Evolutionary conservation across 1,284 basidiomycete species (phyloP), one percentile per base, ranked within the genome.

Genomic region (Tremellales sp.): DNA sequence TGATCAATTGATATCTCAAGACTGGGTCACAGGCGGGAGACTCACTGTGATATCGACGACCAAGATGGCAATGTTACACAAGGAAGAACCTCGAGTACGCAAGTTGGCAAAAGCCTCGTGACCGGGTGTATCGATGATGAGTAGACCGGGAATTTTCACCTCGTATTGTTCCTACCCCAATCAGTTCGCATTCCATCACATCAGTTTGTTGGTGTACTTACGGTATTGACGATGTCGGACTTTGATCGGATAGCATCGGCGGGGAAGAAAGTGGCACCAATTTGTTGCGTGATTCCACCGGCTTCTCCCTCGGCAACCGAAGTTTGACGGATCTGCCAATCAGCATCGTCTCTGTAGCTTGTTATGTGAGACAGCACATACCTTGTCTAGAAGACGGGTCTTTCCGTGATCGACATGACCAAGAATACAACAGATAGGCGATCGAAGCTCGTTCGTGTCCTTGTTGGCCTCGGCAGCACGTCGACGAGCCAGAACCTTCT

Each of bases 381-480:
- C 89, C 81, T 98, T 98, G 76, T 99, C 96, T 59, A 99, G 78
- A 43, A 99, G 77, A 76, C 97, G 98, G 37, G 96, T 99, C 78
- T 99, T 99, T 60, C 96, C 96, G 3, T 94, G 98, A 80, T 99
- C 96, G 81, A 99, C 96, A 74, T 99, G 96, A 53, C 96, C 96
- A 53, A 99, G 78, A 71, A 99, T 98, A 84, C 94, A 97, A 73
- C 96, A 99, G 68, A 98, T 99, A 24, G 96, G 96, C 70, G 86
- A 91, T 43, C 96, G 87, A 49, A 99, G 77, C 70, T 98, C 78
- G 64, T 97, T 91, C 70, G 89, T 92, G 73, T 77, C 89, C 49
- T 90, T 79, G 4, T 87, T 87, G 27, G 92, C 89, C 60, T 96
- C 74, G 5, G 39, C 39, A 26, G 84, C 86, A 73, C 90, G 85